Percentiles rank a stretch among this genome's conserved stretches.
Evolutionary conservation across 78 protist genomes (phyloP).

Genomic region (Neovahlkampfia damariscottae): DNA sequence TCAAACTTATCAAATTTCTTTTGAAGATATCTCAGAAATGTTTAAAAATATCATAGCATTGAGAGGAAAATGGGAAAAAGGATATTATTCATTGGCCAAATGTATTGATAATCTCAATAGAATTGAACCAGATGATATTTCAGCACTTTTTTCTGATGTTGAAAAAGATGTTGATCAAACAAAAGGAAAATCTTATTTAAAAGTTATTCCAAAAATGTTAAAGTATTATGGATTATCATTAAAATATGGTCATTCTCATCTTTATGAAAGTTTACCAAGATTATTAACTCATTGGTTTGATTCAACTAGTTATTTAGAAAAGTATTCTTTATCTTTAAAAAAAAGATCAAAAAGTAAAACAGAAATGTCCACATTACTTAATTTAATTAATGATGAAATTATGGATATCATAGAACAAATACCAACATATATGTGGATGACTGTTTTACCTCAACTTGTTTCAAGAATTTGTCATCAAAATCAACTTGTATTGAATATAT

Average conservation of each 20-base stretch:
- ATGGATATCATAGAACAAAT: constrained; percentile 7
- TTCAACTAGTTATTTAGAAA: constrained; percentile 1
- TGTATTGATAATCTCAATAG: too few relatives aligned
- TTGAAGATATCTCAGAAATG: background rate
- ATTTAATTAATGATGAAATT: background rate
- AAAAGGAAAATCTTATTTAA: background rate
- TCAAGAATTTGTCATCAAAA: constrained; percentile 52
- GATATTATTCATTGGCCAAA: background rate
- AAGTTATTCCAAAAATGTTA: background rate
- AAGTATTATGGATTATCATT: background rate
- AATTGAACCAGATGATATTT: too few relatives aligned
- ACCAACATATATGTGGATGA: constrained; percentile 40
- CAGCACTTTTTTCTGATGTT: background rate
- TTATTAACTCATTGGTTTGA: background rate
- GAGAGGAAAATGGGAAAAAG: background rate
- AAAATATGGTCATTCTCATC: background rate
- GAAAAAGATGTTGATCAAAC: background rate
- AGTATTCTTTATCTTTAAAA: constrained; percentile 15
- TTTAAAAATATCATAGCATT: background rate
- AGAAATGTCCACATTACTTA: background rate
- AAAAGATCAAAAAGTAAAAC: background rate
- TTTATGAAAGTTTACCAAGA: background rate
- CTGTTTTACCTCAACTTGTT: constrained; percentile 51
- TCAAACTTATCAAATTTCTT: background rate
- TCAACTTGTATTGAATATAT: background rate